Evolutionary conservation across 805 yeast species (phyloP).

Genomic region (Candida argentea): DNA sequence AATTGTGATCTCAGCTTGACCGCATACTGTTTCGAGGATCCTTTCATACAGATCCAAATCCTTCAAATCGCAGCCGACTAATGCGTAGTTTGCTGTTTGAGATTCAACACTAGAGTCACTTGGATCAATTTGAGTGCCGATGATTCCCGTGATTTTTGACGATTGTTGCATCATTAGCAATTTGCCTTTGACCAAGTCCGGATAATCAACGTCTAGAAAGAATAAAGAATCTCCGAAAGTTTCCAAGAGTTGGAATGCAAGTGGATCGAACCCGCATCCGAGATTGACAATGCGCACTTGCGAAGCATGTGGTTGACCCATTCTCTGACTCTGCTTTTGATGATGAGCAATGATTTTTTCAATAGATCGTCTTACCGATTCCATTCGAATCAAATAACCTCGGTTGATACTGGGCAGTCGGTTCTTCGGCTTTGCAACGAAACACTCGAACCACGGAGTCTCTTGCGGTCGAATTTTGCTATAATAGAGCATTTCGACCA

Average conservation of each 20-base stretch:
- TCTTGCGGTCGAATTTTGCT: conserved; percentile 20
- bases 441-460: conserved; percentile 48
- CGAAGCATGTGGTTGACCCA: no score
- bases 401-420: conserved; percentile 75
- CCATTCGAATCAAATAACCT: conserved; percentile 77
- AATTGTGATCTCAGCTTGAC: conserved; percentile 29
- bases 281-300: conserved; percentile 46
- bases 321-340: conserved; percentile 6
- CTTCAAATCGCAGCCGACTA: conserved; percentile 61
- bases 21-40: conserved; percentile 16
- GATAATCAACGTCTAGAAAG: conserved; percentile 68
- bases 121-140: conserved; percentile 22
- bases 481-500: conserved; percentile 58
- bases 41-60: conserved; percentile 27
- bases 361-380: conserved; percentile 48
- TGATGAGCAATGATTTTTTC: conserved; percentile 30
- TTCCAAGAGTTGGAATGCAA: conserved; percentile 29
- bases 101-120: conserved; percentile 12
- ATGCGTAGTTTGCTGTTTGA: conserved; percentile 36
- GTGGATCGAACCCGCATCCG: conserved; percentile 64
- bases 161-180: conserved; percentile 39
- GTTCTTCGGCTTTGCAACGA: conserved; percentile 56
- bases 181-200: conserved; percentile 54
- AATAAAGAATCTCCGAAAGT: conserved; percentile 16
- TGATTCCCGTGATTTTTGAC: conserved; percentile 34